Conservation (phyloP, 805 yeast genomes). For the Kodamaea kakaduensis region DNA sequence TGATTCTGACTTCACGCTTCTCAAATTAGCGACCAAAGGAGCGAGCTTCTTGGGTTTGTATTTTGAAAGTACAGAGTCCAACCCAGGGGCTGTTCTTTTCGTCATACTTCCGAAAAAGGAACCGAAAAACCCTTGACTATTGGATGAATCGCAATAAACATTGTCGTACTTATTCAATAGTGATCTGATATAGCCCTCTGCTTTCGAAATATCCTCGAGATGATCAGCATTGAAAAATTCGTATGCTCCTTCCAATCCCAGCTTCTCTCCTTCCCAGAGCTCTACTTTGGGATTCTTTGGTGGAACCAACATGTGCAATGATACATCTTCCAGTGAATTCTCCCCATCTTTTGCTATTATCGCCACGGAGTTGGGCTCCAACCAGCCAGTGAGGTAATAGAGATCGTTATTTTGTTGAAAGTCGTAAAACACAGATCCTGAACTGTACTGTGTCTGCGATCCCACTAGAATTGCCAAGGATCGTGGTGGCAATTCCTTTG, state of each 20-base stretch:
- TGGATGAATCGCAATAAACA: conserved; percentile 51
- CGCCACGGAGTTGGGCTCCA: conserved; percentile 78
- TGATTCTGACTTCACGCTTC: conserved; percentile 70
- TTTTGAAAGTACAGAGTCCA: conserved; percentile 17
- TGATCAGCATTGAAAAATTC: conserved; percentile 87
- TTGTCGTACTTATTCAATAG: conserved; percentile 46
- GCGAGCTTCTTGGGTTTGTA: conserved; percentile 41
- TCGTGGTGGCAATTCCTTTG: conserved; percentile 52
- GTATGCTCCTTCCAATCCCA: conserved; percentile 78
- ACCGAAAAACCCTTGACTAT: conserved; percentile 15
- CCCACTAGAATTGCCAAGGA: conserved; percentile 77
- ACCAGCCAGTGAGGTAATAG: conserved; percentile 86
- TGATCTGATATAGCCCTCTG: conserved; percentile 42
- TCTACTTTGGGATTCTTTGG: conserved; percentile 74
- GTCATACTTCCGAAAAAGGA: conserved; percentile 5
- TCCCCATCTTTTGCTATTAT: conserved; percentile 59
- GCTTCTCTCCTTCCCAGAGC: conserved; percentile 92
- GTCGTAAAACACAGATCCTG: conserved; percentile 87
- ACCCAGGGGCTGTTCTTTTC: conserved; percentile 2
- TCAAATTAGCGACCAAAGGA: conserved; percentile 41
- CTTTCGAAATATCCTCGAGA: conserved; percentile 48
- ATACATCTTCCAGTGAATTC: conserved; percentile 45
- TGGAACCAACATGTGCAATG: conserved; percentile 79
- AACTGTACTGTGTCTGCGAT: conserved; percentile 65
- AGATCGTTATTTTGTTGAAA: conserved; percentile 92